A percentile compares a stretch with the other conserved stretches of the same genome.
phyloP scores from a whole-genome alignment of 225 moss, liverwort and hornwort genomes.

The Pseudisothecium myosuroides region DNA sequence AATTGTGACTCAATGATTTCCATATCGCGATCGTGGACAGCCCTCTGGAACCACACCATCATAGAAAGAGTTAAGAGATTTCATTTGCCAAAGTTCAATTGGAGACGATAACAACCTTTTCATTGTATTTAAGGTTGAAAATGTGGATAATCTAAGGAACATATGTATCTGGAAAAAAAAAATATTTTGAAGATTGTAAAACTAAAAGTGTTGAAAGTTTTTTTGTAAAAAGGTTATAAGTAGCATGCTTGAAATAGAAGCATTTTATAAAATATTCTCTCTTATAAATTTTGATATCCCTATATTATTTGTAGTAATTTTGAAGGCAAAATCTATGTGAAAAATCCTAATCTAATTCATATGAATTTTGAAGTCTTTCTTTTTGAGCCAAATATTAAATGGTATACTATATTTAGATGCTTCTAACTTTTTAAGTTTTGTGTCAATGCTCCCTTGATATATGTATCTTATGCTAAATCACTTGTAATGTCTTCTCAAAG shows the following conservation, averaged over 20 bases:
- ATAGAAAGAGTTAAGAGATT: neutral
- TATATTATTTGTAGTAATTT: neutral
- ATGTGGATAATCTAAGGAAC: neutral
- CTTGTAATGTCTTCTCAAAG: rapidly evolving
- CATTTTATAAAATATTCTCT: neutral
- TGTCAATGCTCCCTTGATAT: neutral
- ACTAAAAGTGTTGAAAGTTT: too few relatives aligned
- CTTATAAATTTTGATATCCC: neutral
- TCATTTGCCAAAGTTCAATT: neutral
- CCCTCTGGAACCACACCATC: conserved; percentile 48
- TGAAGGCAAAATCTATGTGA: neutral
- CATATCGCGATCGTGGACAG: conserved; percentile 67
- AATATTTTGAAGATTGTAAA: neutral
- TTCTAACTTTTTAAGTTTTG: neutral
- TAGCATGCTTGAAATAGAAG: neutral
- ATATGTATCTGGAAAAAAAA: neutral
- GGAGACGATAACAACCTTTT: neutral
- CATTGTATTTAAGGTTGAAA: neutral
- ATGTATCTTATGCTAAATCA: neutral
- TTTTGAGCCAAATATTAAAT: neutral
- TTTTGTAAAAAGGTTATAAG: neutral
- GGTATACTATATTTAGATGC: too few relatives aligned
- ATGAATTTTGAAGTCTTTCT: neutral
- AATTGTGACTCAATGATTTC: conserved; percentile 87
- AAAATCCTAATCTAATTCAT: too few relatives aligned